Evolutionary conservation across 208 protist genomes (phyloP).

Genomic region (Phytomonas francai): DNA sequence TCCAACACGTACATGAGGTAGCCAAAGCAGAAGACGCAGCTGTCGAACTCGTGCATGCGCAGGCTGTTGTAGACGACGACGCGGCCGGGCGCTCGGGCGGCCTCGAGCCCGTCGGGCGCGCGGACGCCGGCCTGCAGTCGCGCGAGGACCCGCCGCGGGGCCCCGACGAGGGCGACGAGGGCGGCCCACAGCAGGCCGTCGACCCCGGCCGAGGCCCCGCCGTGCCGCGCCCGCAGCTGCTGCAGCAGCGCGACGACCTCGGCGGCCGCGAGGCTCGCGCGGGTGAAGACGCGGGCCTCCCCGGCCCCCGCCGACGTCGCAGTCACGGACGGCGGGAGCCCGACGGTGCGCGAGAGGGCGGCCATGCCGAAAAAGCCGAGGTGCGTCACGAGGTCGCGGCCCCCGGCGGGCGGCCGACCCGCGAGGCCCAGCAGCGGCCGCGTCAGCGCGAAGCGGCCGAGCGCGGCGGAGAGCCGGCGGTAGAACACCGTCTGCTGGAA

Average conservation of each 20-base stretch:
- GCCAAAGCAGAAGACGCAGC: constrained; percentile 51
- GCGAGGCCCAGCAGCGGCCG: constrained; percentile 70
- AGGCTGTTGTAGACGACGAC: constrained; percentile 68
- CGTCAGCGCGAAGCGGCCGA: constrained; percentile 30
- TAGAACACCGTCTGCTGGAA: constrained; percentile 1
- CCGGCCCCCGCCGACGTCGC: not conserved
- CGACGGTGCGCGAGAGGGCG: constrained; percentile 23
- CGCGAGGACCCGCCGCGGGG: too few relatives aligned
- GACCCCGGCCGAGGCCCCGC: too few relatives aligned
- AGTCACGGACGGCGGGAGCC: constrained; percentile 6
- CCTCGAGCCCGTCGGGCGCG: constrained; percentile 12
- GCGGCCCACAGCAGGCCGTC: too few relatives aligned
- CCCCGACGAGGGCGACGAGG: too few relatives aligned
- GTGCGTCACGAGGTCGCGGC: constrained; percentile 34
- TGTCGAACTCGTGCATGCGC: constrained; percentile 81
- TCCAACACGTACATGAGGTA: constrained; percentile 48
- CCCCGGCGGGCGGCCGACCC: constrained; percentile 19
- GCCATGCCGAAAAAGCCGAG: constrained; percentile 52
- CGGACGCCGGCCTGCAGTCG: constrained; percentile 7
- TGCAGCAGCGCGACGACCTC: too few relatives aligned
- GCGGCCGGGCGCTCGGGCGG: constrained; percentile 15
- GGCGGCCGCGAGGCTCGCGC: too few relatives aligned
- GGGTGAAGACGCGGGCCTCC: not conserved
- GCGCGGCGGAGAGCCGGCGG: constrained; percentile 7
- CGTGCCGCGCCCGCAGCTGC: too few relatives aligned